Conservation (phyloP, 2,329 filamentous ascomycete genomes). For the Pseudogymnoascus destructans region DNA sequence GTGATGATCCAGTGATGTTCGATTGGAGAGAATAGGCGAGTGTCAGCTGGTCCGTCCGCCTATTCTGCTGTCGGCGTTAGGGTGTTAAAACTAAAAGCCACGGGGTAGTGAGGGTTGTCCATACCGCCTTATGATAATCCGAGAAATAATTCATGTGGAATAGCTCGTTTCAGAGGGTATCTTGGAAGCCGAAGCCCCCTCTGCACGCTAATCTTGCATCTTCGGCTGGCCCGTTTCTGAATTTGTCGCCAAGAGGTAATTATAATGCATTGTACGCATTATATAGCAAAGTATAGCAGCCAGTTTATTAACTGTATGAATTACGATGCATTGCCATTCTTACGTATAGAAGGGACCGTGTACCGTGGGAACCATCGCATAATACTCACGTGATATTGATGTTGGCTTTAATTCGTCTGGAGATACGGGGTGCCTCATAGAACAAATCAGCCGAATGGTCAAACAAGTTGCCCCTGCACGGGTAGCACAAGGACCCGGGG, state of each 20-base stretch:
- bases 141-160: not conserved
- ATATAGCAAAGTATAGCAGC: not conserved
- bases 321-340: not conserved
- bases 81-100: not conserved
- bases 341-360: not conserved
- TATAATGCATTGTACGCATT: not conserved
- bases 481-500: not conserved
- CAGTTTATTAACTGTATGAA: not conserved
- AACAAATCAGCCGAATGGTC: not conserved
- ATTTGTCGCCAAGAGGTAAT: not conserved
- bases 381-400: not conserved
- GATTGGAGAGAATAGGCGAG: not conserved
- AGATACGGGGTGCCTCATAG: not conserved
- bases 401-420: not conserved
- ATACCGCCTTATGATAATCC: not conserved
- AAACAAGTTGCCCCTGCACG: not conserved
- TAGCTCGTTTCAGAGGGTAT: not conserved
- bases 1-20: slow-evolving; percentile 2
- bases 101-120: not conserved
- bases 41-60: not conserved
- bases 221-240: not conserved
- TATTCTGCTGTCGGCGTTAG: not conserved
- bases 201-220: not conserved
- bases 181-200: not conserved
- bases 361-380: not conserved